Percentiles rank a stretch among this genome's conserved stretches.
phyloP scores from a whole-genome alignment of 371 early-diverging fungal genomes.

The Rhizopus arrhizus region DNA sequence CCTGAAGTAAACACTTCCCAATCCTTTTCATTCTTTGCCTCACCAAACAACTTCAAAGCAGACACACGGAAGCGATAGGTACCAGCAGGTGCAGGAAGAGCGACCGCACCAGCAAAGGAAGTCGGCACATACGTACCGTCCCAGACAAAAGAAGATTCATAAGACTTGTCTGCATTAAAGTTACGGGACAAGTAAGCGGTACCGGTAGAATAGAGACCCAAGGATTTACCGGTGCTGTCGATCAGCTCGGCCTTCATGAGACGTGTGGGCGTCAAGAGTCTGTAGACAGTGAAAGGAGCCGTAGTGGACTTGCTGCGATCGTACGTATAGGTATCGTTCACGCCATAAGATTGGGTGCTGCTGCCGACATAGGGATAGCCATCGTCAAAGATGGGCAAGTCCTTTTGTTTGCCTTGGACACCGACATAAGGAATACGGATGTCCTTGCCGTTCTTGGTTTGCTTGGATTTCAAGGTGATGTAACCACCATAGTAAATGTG shows the following conservation, averaged over 20 bases:
- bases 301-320: slow-evolving; percentile 24
- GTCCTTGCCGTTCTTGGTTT: slow-evolving; percentile 19
- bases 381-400: slow-evolving; percentile 35
- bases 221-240: slow-evolving; percentile 23
- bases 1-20: slow-evolving; percentile 34
- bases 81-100: slow-evolving; percentile 25
- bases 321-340: slow-evolving; percentile 24
- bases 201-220: slow-evolving; percentile 26
- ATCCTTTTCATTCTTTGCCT: slow-evolving; percentile 30
- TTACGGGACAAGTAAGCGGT: slow-evolving; percentile 29
- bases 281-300: slow-evolving; percentile 30
- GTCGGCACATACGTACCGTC: slow-evolving; percentile 36
- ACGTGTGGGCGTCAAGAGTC: slow-evolving; percentile 32
- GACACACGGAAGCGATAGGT: slow-evolving; percentile 27
- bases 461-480: slow-evolving; percentile 28
- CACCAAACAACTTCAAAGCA: slow-evolving; percentile 34
- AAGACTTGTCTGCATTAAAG: slow-evolving; percentile 10
- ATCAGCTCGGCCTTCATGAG: slow-evolving; percentile 29
- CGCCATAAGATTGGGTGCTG: slow-evolving; percentile 16
- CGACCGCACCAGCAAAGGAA: slow-evolving; percentile 11
- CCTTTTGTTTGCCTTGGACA: slow-evolving; percentile 48
- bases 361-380: slow-evolving; percentile 21
- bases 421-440: slow-evolving; percentile 60
- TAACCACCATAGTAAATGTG: slow-evolving; percentile 45
- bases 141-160: slow-evolving; percentile 20